Evolutionary conservation across 2,329 filamentous ascomycete species (phyloP).

Genomic region (Colletotrichum destructivum): DNA sequence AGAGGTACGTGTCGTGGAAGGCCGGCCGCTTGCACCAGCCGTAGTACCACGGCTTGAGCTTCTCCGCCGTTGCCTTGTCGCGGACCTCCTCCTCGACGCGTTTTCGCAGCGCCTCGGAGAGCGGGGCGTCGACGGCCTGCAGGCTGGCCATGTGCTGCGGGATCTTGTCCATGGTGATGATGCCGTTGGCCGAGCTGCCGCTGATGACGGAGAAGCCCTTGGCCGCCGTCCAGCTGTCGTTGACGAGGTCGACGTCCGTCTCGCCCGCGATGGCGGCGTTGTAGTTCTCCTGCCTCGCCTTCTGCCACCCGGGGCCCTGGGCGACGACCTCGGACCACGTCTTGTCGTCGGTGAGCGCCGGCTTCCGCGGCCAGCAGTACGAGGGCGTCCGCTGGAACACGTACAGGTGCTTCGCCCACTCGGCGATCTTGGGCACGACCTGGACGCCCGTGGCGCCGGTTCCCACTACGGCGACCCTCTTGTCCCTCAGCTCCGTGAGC

Average conservation of each 20-base stretch:
- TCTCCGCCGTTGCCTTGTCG: constrained; percentile 64
- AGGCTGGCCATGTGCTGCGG: constrained; percentile 49
- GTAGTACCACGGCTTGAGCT: constrained; percentile 72
- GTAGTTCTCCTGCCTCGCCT: too few species aligned
- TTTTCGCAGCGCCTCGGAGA: constrained; percentile 58
- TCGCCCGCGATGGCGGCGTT: too few species aligned
- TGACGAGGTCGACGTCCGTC: constrained; percentile 57
- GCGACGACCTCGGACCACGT: constrained; percentile 52
- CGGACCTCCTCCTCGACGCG: constrained; percentile 65
- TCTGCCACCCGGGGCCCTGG: constrained; percentile 60
- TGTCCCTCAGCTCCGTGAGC: constrained; percentile 61
- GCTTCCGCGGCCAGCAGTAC: constrained; percentile 48
- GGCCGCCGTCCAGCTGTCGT: constrained; percentile 61
- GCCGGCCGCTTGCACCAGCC: constrained; percentile 75
- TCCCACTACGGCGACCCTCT: constrained; percentile 64
- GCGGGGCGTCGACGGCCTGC: constrained; percentile 11
- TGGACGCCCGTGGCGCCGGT: constrained; percentile 66
- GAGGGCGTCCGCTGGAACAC: constrained; percentile 71
- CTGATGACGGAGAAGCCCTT: not conserved
- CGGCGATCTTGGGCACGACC: constrained; percentile 60
- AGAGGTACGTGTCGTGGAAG: constrained; percentile 73
- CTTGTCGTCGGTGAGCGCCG: constrained; percentile 52
- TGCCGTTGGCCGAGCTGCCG: constrained; percentile 41
- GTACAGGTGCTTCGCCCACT: constrained; percentile 64
- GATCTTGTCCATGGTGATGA: constrained; percentile 43